A percentile compares a stretch with the other conserved stretches of the same genome.
Evolutionary conservation across 768 basidiomycete species (phyloP).

Genomic region (Amanita exitialis): DNA sequence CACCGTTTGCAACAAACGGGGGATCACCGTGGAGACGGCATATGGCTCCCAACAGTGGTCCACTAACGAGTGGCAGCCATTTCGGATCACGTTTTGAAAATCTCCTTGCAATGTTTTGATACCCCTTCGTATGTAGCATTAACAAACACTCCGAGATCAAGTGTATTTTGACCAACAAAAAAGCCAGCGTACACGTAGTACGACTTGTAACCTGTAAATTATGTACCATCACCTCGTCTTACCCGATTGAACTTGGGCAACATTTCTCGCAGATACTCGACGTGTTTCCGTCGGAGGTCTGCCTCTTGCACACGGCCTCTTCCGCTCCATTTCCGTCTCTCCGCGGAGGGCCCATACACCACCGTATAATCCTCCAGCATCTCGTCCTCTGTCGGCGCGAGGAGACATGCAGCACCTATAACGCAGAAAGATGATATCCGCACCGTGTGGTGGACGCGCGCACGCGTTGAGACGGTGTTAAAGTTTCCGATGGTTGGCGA

Average conservation of each 20-base stretch:
- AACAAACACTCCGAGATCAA: background rate
- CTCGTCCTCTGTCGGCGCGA: constrained; percentile 74
- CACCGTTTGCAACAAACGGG: background rate
- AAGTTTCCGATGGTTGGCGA: constrained; percentile 72
- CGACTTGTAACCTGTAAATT: constrained; percentile 6
- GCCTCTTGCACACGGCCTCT: constrained; percentile 75
- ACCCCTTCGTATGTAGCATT: constrained; percentile 1
- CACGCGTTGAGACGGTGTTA: constrained; percentile 82
- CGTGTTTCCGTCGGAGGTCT: constrained; percentile 79
- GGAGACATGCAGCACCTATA: constrained; percentile 70
- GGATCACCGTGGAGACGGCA: constrained; percentile 2
- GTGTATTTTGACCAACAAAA: background rate
- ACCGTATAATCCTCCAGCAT: constrained; percentile 75
- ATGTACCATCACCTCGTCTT: constrained; percentile 47
- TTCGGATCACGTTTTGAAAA: background rate
- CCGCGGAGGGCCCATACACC: constrained; percentile 68
- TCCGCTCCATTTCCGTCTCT: constrained; percentile 78
- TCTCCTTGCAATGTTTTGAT: background rate
- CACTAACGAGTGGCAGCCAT: background rate
- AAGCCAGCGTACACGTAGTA: background rate
- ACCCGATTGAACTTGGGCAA: constrained; percentile 81
- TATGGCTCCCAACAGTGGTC: constrained; percentile 2
- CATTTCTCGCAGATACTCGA: constrained; percentile 89
- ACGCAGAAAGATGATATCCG: constrained; percentile 73
- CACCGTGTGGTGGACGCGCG: constrained; percentile 77